Conservation (phyloP, 306 rosid genomes). For the Castanea mollissima region DNA sequence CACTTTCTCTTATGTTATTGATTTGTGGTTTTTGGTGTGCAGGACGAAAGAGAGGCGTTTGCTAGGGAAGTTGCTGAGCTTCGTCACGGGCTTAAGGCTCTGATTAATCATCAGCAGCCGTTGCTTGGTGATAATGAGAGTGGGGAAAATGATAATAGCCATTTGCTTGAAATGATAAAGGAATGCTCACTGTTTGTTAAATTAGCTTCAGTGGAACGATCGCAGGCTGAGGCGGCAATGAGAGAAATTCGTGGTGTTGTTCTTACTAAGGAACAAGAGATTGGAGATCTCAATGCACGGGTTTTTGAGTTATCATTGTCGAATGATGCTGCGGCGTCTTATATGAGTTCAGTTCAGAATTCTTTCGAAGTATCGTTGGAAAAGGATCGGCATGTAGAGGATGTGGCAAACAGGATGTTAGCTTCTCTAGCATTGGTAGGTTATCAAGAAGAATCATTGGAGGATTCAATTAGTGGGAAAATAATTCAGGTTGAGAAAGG, state of each 20-base stretch:
- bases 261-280: conserved; percentile 59
- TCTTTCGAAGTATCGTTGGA: conserved; percentile 17
- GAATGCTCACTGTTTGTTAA: conserved; percentile 59
- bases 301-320: conserved; percentile 42
- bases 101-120: conserved; percentile 30
- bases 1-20: neutral
- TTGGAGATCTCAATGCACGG: conserved; percentile 63
- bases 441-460: conserved; percentile 47
- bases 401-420: conserved; percentile 46
- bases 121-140: conserved; percentile 7
- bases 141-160: conserved; percentile 28
- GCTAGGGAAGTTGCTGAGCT: conserved; percentile 48
- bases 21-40: neutral
- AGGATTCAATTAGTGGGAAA: conserved; percentile 54
- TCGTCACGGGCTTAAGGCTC: conserved; percentile 53
- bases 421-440: conserved; percentile 51
- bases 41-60: conserved; percentile 63
- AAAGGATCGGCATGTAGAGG: conserved; percentile 42
- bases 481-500: conserved; percentile 51
- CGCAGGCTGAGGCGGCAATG: conserved; percentile 33
- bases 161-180: conserved; percentile 42
- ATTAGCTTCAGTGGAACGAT: conserved; percentile 44
- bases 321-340: conserved; percentile 25
- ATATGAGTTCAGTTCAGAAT: conserved; percentile 25
- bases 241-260: conserved; percentile 44